phyloP scores from a whole-genome alignment of 164 flowering plant genomes.

The Umbilicus rupestris region DNA sequence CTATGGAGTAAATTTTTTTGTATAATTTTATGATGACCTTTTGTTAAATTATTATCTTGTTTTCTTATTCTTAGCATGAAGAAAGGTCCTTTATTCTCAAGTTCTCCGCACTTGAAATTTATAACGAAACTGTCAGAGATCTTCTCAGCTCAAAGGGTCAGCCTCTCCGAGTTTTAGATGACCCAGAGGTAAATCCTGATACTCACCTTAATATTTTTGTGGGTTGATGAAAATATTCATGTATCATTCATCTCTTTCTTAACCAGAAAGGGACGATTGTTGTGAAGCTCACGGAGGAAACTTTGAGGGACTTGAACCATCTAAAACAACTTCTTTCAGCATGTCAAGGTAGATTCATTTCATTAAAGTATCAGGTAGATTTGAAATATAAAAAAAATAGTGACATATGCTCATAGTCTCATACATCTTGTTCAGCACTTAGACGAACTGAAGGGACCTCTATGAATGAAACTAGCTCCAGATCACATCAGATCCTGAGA shows the following conservation, averaged over 20 bases:
- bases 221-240: neutral
- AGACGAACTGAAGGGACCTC: constrained; percentile 84
- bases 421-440: constrained; percentile 49
- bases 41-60: neutral
- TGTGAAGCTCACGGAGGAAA: constrained; percentile 79
- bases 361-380: neutral
- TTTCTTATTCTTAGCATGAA: constrained; percentile 32
- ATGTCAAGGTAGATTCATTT: constrained; percentile 64
- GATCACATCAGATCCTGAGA: constrained; percentile 94
- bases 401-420: neutral
- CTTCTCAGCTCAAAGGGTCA: constrained; percentile 53
- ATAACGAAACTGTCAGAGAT: constrained; percentile 88
- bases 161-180: constrained; percentile 82
- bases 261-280: constrained; percentile 75
- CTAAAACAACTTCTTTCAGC: constrained; percentile 59
- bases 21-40: neutral
- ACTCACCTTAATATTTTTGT: neutral
- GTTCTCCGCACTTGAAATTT: constrained; percentile 94
- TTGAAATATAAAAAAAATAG: neutral
- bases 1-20: neutral
- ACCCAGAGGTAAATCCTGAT: constrained; percentile 70
- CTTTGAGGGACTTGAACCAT: constrained; percentile 65
- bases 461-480: constrained; percentile 85
- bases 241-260: neutral
- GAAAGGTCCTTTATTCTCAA: constrained; percentile 77